Percentiles rank a stretch among this genome's conserved stretches.
phyloP scores from a whole-genome alignment of 2,329 filamentous ascomycete genomes.

The Ploettnerulaceae sp. region DNA sequence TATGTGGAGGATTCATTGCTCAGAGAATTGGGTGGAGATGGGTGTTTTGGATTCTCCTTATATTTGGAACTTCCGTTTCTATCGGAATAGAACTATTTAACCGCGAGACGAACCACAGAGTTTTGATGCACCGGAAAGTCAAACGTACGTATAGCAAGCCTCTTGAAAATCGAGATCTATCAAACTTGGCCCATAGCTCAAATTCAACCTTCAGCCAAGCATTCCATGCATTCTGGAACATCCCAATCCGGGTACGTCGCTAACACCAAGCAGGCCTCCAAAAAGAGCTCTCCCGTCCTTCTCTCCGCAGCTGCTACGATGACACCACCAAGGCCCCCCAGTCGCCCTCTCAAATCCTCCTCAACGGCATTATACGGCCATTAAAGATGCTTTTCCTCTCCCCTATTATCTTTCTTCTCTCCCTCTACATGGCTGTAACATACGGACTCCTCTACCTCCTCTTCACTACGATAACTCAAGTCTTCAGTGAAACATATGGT shows the following conservation, averaged over 20 bases:
- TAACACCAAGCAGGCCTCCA: constrained; percentile 33
- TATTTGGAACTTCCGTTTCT: constrained; percentile 36
- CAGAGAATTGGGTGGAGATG: constrained; percentile 49
- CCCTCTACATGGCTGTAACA: constrained; percentile 46
- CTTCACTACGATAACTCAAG: constrained; percentile 46
- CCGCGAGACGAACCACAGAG: constrained; percentile 44
- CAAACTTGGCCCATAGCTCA: too few species aligned
- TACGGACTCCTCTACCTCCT: constrained; percentile 53
- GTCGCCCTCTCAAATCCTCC: constrained; percentile 31
- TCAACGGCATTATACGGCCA: constrained; percentile 45
- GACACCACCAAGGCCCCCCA: constrained; percentile 13
- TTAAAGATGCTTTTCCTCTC: constrained; percentile 40
- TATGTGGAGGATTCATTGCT: constrained; percentile 29
- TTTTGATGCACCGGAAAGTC: constrained; percentile 48
- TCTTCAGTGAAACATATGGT: constrained; percentile 43
- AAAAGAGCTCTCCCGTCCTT: constrained; percentile 41
- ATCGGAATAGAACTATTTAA: constrained; percentile 38
- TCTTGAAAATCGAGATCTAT: neutral
- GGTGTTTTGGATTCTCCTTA: constrained; percentile 43
- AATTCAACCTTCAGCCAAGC: too few species aligned
- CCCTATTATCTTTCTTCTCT: constrained; percentile 40
- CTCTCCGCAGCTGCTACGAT: constrained; percentile 43
- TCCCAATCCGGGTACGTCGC: constrained; percentile 5
- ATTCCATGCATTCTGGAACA: too few species aligned
- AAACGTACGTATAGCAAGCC: constrained; percentile 18